phyloP scores from a whole-genome alignment of 148 eudicot genomes.

The Nepenthes gracilis region DNA sequence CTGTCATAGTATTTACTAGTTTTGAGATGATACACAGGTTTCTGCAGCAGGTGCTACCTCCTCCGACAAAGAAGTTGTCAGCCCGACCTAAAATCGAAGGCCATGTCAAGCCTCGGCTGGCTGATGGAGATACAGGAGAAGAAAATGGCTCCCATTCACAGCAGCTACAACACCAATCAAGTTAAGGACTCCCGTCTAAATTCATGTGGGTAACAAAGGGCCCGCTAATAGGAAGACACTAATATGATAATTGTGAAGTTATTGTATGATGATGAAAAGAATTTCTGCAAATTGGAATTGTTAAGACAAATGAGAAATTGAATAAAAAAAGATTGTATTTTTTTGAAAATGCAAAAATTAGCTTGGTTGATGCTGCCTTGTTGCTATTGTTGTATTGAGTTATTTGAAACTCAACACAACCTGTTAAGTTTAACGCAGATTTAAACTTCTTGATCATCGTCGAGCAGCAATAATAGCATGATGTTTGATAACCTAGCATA shows the following conservation, averaged over 20 bases:
- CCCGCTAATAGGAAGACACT: conserved; percentile 8
- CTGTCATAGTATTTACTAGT: conserved; percentile 88
- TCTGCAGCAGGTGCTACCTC: conserved; percentile 31
- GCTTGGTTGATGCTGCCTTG: too few relatives aligned
- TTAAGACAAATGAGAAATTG: too few relatives aligned
- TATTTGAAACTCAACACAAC: too few relatives aligned
- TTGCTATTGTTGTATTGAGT: too few relatives aligned
- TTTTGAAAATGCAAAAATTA: too few relatives aligned
- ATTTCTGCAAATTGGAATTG: background rate
- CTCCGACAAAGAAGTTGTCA: conserved; percentile 19
- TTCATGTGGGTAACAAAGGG: conserved; percentile 17
- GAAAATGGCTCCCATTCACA: conserved; percentile 2
- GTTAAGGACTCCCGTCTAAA: conserved; percentile 5
- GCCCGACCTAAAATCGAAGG: conserved; percentile 20
- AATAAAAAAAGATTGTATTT: too few relatives aligned
- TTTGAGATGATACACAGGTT: conserved; percentile 77
- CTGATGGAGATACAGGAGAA: background rate
- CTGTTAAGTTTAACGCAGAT: too few relatives aligned
- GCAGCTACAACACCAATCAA: conserved; percentile 15
- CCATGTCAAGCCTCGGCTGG: background rate
- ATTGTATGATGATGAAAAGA: too few relatives aligned
- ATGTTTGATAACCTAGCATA: too few relatives aligned
- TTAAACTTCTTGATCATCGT: too few relatives aligned
- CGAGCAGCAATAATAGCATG: too few relatives aligned
- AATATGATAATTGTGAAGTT: background rate